Percentiles rank a stretch among this genome's conserved stretches.
Conservation (phyloP, 495 filamentous ascomycete species). For the Viridothelium virens region DNA sequence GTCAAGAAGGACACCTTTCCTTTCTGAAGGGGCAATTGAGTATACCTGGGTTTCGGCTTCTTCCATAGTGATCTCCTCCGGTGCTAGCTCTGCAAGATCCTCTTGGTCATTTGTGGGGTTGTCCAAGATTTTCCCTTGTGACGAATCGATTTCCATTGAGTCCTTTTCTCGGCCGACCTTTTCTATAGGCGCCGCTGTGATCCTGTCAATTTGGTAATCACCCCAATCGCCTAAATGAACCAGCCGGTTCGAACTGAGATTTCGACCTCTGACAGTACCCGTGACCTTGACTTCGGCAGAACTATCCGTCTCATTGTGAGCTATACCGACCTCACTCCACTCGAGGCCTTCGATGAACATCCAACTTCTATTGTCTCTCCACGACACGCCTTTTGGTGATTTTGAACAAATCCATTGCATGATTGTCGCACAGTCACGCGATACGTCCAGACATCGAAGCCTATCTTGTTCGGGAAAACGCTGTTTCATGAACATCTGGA, state of each 20-base stretch:
- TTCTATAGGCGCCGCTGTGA: conserved; percentile 59
- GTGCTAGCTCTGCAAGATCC: conserved; percentile 71
- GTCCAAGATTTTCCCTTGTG: conserved; percentile 51
- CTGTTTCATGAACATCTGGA: conserved; percentile 84
- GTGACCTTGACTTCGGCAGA: conserved; percentile 62
- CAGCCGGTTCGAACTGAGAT: conserved; percentile 79
- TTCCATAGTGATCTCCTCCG: conserved; percentile 72
- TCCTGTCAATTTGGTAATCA: conserved; percentile 86
- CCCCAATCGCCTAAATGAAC: conserved; percentile 92
- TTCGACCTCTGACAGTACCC: conserved; percentile 77
- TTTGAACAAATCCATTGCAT: conserved; percentile 84
- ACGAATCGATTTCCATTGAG: conserved; percentile 60
- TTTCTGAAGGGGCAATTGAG: conserved; percentile 50
- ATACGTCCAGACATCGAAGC: conserved; percentile 72
- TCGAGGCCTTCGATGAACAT: conserved; percentile 78
- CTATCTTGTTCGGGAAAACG: conserved; percentile 88
- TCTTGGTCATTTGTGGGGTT: conserved; percentile 69
- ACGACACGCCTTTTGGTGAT: conserved; percentile 81
- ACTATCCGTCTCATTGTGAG: conserved; percentile 32
- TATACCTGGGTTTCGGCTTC: conserved; percentile 49
- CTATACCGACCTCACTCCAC: conserved; percentile 46
- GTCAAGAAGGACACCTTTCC: conserved; percentile 81
- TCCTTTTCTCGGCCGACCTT: conserved; percentile 52
- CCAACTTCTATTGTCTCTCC: conserved; percentile 92
- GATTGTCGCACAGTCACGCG: conserved; percentile 81